Evolutionary conservation across 257 asterid species (phyloP).

Genomic region (Paulownia fortunei): DNA sequence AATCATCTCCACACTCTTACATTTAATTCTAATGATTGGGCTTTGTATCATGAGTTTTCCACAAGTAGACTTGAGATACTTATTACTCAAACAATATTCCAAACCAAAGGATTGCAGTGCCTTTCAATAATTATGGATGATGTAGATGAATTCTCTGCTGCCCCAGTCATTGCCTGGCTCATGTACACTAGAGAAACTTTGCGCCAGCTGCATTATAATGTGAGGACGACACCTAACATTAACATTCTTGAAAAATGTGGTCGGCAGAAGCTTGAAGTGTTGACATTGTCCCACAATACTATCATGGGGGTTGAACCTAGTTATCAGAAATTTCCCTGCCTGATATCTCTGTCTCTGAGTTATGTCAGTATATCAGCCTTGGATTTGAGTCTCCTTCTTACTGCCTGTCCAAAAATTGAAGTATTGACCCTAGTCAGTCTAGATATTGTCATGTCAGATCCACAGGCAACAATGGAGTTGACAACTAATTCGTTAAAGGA

Average conservation of each 20-base stretch:
- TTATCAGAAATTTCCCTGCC: slow-evolving; percentile 70
- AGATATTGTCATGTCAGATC: slow-evolving; percentile 83
- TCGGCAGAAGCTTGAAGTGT: slow-evolving; percentile 73
- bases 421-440: slow-evolving; percentile 60
- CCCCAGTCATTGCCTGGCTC: slow-evolving; percentile 87
- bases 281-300: slow-evolving; percentile 74
- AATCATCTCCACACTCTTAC: slow-evolving; percentile 72
- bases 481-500: slow-evolving; percentile 63
- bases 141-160: slow-evolving; percentile 78
- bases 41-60: slow-evolving; percentile 67
- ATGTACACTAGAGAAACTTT: slow-evolving; percentile 76
- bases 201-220: slow-evolving; percentile 72
- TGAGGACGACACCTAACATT: slow-evolving; percentile 72
- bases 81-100: slow-evolving; percentile 78
- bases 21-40: slow-evolving; percentile 78
- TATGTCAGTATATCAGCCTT: slow-evolving; percentile 74
- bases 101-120: slow-evolving; percentile 62
- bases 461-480: slow-evolving; percentile 69
- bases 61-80: slow-evolving; percentile 66
- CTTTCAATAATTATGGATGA: slow-evolving; percentile 75
- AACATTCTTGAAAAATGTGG: slow-evolving; percentile 85
- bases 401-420: slow-evolving; percentile 69
- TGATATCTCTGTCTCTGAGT: slow-evolving; percentile 66
- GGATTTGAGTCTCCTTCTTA: slow-evolving; percentile 72
- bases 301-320: slow-evolving; percentile 76